Evolutionary conservation across 2,329 filamentous ascomycete genomes (phyloP).

Genomic region (Sphaerulina populicola): DNA sequence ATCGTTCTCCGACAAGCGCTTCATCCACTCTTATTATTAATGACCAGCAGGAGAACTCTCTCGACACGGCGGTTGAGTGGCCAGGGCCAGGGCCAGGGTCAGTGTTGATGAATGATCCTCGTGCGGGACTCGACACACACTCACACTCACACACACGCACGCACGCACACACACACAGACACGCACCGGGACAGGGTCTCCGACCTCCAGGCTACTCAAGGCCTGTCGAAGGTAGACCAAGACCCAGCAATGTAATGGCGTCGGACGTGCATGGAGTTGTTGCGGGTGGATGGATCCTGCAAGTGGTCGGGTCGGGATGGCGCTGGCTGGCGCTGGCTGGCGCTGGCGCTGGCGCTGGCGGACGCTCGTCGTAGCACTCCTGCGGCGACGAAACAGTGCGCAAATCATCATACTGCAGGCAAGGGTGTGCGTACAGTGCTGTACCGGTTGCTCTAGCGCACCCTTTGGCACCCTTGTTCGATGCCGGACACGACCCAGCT

Average conservation of each 20-base stretch:
- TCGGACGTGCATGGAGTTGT: constrained; percentile 18
- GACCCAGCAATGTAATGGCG: constrained; percentile 20
- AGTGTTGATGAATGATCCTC: constrained; percentile 15
- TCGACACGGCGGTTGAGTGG: constrained; percentile 2
- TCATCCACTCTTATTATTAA: constrained; percentile 12
- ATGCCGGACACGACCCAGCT: constrained; percentile 19
- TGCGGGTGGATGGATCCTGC: constrained; percentile 17
- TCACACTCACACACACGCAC: no score
- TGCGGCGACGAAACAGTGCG: constrained; percentile 24
- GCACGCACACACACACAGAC: no score
- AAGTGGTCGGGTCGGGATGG: constrained; percentile 22
- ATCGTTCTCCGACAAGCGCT: constrained; percentile 14
- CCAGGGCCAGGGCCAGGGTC: constrained; percentile 11
- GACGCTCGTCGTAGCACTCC: constrained; percentile 20
- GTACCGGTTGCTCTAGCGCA: no score
- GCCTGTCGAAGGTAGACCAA: constrained; percentile 10
- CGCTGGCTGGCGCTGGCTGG: not conserved
- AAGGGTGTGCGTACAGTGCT: constrained; percentile 10
- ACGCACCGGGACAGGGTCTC: constrained; percentile 13
- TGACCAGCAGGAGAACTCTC: constrained; percentile 10
- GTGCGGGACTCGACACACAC: constrained; percentile 16
- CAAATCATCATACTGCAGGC: constrained; percentile 17
- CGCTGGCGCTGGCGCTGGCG: constrained; percentile 14
- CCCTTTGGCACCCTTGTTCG: constrained; percentile 8
- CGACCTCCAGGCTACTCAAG: constrained; percentile 14